Conservation (phyloP, 805 yeast species). For the Metschnikowia anglica region DNA sequence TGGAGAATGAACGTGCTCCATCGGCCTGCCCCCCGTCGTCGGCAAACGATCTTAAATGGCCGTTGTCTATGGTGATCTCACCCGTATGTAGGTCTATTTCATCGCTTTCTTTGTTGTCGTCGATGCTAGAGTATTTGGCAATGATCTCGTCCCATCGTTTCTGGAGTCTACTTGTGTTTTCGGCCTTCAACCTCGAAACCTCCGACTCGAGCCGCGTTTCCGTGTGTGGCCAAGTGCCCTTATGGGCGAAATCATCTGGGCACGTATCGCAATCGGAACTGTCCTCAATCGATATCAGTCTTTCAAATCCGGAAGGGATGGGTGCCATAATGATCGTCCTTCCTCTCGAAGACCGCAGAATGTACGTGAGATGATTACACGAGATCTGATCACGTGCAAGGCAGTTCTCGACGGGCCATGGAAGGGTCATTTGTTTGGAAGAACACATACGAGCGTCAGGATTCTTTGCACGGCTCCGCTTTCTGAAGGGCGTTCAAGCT, state of each 20-base stretch:
- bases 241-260: conserved; percentile 10
- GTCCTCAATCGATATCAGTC: conserved; percentile 25
- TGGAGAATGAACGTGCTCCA: conserved; percentile 20
- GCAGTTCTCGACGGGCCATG: no score
- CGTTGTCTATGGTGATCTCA: conserved; percentile 60
- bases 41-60: conserved; percentile 57
- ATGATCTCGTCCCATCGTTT: conserved; percentile 53
- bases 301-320: conserved; percentile 15
- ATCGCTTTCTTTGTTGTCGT: conserved; percentile 56
- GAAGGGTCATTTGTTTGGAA: no score
- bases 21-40: conserved; percentile 7
- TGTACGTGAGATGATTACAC: neutral
- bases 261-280: conserved; percentile 17
- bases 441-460: no score
- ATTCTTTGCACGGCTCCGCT: no score
- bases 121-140: conserved; percentile 47
- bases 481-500: no score
- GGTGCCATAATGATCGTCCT: neutral
- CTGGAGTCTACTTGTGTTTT: conserved; percentile 23
- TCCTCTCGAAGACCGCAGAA: neutral
- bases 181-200: conserved; percentile 27
- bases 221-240: conserved; percentile 17
- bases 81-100: conserved; percentile 67
- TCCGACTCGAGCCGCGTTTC: conserved; percentile 17
- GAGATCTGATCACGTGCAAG: no score